Evolutionary conservation across 1,139 yeast genomes (phyloP), one percentile per base, ranked within the genome.

Genomic region (Pichia cactophila): DNA sequence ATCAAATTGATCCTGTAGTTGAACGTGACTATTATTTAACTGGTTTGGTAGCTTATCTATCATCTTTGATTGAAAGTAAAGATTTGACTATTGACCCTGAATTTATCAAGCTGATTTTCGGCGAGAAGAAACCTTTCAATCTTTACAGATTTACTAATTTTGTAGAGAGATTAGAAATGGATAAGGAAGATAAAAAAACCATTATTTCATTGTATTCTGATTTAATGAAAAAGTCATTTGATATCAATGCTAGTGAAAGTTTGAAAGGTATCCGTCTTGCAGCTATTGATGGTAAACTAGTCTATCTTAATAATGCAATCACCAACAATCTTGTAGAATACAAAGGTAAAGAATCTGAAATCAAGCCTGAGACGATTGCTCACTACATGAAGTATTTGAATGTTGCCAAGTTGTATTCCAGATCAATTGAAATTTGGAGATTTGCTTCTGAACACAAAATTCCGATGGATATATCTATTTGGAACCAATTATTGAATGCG

Each of bases 401-500:
- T 29, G 26, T 44, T 41, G 37, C 49, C 5, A 54, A 48, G 16
- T 38, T 49, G 16, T 47, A 51, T 23, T 44, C 57, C 2, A 45
- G 48, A 39, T 43, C 55, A 7, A 57, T 61, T 29, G 57, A 53
- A 6, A 50, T 66, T 5, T 61, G 59, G 50, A 53, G 57, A 33
- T 47, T 51, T 38, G 46, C 64, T 41, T 59, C 35, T 10, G 17
- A 33, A 8, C 40, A 50, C 23, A 41, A 48, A 26, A 48, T 50
- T 11, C 51, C 50, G 1, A 56, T 59, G 2, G 56, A 70, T 2
- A 56, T 68, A 11, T 59, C 58, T 9, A 61, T 71, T 5, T 77
- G 80, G 80, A 74, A 75, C 49, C 69, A 70, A 46, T 61, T 78
- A 45, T 62, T 78, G 33, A 59, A 65, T 42, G 68, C 79, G 1